Percentiles rank a stretch among this genome's conserved stretches.
Evolutionary conservation across 345 rosid species (phyloP).

Genomic region (Orychophragmus violaceus): DNA sequence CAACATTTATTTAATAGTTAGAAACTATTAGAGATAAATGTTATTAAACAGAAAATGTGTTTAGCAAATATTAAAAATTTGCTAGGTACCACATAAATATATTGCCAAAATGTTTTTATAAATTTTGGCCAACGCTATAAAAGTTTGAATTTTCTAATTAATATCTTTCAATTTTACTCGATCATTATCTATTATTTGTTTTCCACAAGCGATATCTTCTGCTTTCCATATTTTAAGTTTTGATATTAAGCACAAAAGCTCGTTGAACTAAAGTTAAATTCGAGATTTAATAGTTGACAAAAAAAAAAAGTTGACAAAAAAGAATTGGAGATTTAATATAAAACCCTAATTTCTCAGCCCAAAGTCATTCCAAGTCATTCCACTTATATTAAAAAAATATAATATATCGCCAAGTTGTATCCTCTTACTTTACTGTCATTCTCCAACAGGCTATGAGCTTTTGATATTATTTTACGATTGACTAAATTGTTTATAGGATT

Average conservation of each 20-base stretch:
- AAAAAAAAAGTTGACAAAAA: no score
- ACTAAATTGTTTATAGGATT: not conserved
- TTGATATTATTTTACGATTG: not conserved
- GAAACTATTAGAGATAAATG: not conserved
- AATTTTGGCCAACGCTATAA: not conserved
- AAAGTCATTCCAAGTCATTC: slow-evolving; percentile 19
- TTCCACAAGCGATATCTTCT: not conserved
- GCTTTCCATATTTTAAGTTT: not conserved
- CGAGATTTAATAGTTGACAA: not conserved
- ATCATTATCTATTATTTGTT: not conserved
- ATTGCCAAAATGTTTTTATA: not conserved
- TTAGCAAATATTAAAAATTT: not conserved
- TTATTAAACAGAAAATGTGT: not conserved
- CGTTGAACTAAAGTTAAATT: not conserved
- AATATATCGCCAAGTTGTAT: slow-evolving; percentile 1
- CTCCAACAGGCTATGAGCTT: not conserved
- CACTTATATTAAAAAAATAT: not conserved
- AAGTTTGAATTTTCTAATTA: not conserved
- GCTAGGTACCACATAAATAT: not conserved
- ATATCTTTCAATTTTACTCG: not conserved
- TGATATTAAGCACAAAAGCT: not conserved
- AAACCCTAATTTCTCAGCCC: not conserved
- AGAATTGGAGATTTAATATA: not conserved
- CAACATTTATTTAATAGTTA: not conserved
- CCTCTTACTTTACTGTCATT: not conserved